phyloP scores from a whole-genome alignment of 371 early-diverging fungal genomes.

The Smittium mucronatum region DNA sequence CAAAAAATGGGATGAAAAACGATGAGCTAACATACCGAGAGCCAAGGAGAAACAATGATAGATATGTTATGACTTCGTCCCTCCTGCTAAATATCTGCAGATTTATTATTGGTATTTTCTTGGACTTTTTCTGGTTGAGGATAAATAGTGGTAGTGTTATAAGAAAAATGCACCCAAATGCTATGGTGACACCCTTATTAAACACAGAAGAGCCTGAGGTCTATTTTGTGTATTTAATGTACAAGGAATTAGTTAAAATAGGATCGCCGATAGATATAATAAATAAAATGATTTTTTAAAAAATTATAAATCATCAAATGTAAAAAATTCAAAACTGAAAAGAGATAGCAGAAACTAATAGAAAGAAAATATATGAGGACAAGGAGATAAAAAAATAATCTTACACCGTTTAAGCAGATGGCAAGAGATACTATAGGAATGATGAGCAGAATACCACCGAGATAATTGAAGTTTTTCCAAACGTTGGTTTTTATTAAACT shows the following conservation, averaged over 20 bases:
- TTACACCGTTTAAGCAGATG: not conserved
- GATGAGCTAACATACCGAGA: not conserved
- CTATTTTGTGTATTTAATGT: too few relatives aligned
- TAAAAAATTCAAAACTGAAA: not conserved
- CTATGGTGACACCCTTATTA: not conserved
- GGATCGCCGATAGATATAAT: too few relatives aligned
- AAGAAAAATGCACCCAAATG: not conserved
- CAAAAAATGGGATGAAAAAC: not conserved
- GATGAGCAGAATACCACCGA: not conserved
- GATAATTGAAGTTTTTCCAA: constrained; percentile 6
- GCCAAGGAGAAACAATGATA: not conserved
- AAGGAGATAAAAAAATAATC: not conserved
- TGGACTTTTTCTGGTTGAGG: not conserved
- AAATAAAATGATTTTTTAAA: too few relatives aligned
- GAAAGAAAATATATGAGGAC: not conserved
- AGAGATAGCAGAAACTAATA: not conserved
- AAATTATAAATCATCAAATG: too few relatives aligned
- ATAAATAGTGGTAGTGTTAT: not conserved
- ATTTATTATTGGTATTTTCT: not conserved
- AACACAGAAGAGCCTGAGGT: not conserved
- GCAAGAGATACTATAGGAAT: not conserved
- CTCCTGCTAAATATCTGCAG: not conserved
- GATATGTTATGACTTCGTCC: not conserved
- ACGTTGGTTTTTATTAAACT: not conserved
- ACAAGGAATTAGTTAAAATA: too few relatives aligned